These are phyloP conservation scores for Tricholoma bakamatsutake DNA, from an alignment of 768 basidiomycete species.

Conservation along the genomic window DNA sequence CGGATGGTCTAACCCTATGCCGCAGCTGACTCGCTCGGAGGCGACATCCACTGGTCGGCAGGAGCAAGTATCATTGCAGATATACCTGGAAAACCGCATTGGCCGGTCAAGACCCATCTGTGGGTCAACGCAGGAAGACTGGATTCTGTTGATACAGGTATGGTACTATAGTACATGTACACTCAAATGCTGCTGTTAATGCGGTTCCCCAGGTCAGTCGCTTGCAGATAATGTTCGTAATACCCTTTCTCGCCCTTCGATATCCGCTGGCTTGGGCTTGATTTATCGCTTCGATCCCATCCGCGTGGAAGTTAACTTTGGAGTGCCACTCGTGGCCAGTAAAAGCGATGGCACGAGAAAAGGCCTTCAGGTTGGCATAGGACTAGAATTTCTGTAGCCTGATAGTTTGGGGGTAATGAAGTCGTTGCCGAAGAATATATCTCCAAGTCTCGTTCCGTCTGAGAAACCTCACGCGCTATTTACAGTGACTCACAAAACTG, in stretches of 20 bases:
- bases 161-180: constrained; percentile 4
- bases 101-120: constrained; percentile 78
- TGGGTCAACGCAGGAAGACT: constrained; percentile 79
- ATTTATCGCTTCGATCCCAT: constrained; percentile 80
- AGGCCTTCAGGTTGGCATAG: constrained; percentile 79
- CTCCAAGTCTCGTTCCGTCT: neutral
- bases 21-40: constrained; percentile 79
- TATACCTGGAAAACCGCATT: constrained; percentile 65
- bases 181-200: constrained; percentile 1
- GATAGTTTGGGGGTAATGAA: constrained; percentile 4
- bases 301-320: constrained; percentile 85
- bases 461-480: neutral
- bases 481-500: no score
- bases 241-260: constrained; percentile 50
- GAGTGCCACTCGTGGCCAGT: constrained; percentile 70
- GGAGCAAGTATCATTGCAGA: constrained; percentile 74
- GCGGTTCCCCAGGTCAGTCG: constrained; percentile 24
- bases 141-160: constrained; percentile 54
- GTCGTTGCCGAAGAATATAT: constrained; percentile 15
- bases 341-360: constrained; percentile 59
- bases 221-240: constrained; percentile 33
- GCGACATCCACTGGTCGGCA: constrained; percentile 74
- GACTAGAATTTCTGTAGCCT: constrained; percentile 67
- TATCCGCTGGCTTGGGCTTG: constrained; percentile 78
- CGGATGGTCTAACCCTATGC: neutral